These are phyloP conservation scores for Boletus rubescentipes DNA, from an alignment of 768 basidiomycete species.

Conservation along the genomic window DNA sequence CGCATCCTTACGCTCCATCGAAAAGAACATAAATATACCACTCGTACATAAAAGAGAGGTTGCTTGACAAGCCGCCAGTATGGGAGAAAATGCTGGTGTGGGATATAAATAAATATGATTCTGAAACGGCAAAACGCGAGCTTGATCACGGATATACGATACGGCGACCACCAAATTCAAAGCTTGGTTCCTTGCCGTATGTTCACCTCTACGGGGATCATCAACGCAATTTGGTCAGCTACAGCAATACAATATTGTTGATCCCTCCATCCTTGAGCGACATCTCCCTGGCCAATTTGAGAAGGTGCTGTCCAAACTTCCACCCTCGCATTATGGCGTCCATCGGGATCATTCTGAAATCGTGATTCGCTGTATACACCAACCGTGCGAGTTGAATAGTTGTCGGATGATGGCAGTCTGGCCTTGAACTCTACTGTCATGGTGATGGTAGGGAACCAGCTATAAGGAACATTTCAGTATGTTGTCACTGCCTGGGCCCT, in stretches of 20 bases:
- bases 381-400: slow-evolving; percentile 51
- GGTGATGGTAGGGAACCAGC: slow-evolving; percentile 65
- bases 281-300: slow-evolving; percentile 46
- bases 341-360: slow-evolving; percentile 54
- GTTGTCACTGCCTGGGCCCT: not conserved
- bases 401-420: slow-evolving; percentile 47
- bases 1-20: not conserved
- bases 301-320: slow-evolving; percentile 69
- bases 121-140: not conserved
- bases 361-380: slow-evolving; percentile 53
- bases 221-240: slow-evolving; percentile 60
- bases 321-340: slow-evolving; percentile 56
- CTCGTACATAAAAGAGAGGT: not conserved
- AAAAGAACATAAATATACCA: not conserved
- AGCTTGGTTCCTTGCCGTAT: slow-evolving; percentile 22
- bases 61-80: not conserved
- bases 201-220: slow-evolving; percentile 36
- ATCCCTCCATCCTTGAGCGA: slow-evolving; percentile 53
- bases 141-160: not conserved
- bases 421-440: slow-evolving; percentile 64
- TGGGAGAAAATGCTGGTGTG: not conserved
- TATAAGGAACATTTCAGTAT: slow-evolving; percentile 16
- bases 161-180: slow-evolving; percentile 6
- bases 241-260: slow-evolving; percentile 62
- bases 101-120: not conserved